Evolutionary conservation across 805 yeast species (phyloP).

Genomic region (Saccharomycopsis selenospora): DNA sequence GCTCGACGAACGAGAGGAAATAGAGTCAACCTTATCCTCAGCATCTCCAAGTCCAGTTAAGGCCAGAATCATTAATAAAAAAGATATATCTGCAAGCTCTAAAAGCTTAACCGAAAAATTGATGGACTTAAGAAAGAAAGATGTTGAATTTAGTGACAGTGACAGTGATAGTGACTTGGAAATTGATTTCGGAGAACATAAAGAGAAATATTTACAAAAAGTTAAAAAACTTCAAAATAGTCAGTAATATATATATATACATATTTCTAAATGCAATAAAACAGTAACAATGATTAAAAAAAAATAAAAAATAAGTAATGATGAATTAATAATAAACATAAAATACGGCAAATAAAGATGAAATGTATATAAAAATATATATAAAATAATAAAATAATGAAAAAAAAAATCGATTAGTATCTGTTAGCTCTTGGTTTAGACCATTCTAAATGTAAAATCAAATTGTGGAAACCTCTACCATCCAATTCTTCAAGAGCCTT

Average conservation of each 20-base stretch:
- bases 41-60: slow-evolving; percentile 1
- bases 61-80: neutral
- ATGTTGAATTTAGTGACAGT: slow-evolving; percentile 2
- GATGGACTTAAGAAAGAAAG: neutral
- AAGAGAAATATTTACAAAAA: slow-evolving; percentile 6
- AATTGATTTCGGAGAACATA: slow-evolving; percentile 23
- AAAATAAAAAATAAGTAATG: too few species aligned
- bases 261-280: too few species aligned
- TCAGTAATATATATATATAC: too few species aligned
- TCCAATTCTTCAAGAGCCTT: slow-evolving; percentile 67
- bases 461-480: slow-evolving; percentile 87
- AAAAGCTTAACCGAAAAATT: slow-evolving; percentile 5
- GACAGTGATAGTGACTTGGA: slow-evolving; percentile 29
- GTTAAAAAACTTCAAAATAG: too few species aligned
- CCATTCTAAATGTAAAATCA: slow-evolving; percentile 67
- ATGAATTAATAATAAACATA: neutral
- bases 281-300: too few species aligned
- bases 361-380: too few species aligned
- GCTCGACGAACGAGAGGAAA: slow-evolving; percentile 19
- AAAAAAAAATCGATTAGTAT: too few species aligned
- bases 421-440: slow-evolving; percentile 36
- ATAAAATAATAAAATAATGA: too few species aligned
- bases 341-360: neutral
- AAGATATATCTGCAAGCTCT: slow-evolving; percentile 1
- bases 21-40: slow-evolving; percentile 7